Base-by-base conservation (phyloP, 2,329 filamentous ascomycete genomes). In the Epichloe sp. region DNA sequence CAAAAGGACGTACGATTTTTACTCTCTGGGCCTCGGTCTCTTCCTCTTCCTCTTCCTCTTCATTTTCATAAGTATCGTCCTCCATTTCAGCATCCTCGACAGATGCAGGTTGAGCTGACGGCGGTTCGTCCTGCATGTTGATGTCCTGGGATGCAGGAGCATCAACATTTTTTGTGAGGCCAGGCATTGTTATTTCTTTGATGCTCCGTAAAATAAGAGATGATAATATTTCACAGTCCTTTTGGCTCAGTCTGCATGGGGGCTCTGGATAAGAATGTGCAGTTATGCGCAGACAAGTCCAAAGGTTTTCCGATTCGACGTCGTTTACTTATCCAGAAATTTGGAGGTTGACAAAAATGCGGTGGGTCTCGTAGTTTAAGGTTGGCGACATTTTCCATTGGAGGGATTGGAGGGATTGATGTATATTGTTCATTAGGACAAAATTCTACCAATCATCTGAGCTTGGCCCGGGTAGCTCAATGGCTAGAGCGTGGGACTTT, bases 21-120 rank as follows among this genome's bases (percentile, higher is more conserved):
- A 86, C 80, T 58, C 80, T 71, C 66, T 81, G 79, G 3, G 65
- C 55, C 54, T 75, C 71, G 21, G 69, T 65, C 47, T 76, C 71
- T 51, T 76, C 72, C 48, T 75, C 73, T n/a, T 65, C 67, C 8
- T 67, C 63, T 38, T 61, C 63, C 12, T 63, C 65, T 14, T 61
- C 63, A 12, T 63, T 66, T 14, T 58, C 61, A 4, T 62, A 59
- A 11, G 59, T 59, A 15, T 58, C 57, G 23, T 62, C 59, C 34
- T 55, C 54, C 57, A 59, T 62, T 44, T 64, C 66, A 8, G 64
- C 65, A 51, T 71, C 69, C 43, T 65, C 63, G 42, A 54, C 60
- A 21, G 59, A 58, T 47, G 61, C 62, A 26, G 61, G 58, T 58
- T 69, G 67, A 41, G 66, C 67, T 45, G 68, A 68, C 19, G 67